These are phyloP conservation scores for Peronosclerospora sorghi DNA, from an alignment of 352 stramenopile genomes.

Conservation along the genomic window DNA sequence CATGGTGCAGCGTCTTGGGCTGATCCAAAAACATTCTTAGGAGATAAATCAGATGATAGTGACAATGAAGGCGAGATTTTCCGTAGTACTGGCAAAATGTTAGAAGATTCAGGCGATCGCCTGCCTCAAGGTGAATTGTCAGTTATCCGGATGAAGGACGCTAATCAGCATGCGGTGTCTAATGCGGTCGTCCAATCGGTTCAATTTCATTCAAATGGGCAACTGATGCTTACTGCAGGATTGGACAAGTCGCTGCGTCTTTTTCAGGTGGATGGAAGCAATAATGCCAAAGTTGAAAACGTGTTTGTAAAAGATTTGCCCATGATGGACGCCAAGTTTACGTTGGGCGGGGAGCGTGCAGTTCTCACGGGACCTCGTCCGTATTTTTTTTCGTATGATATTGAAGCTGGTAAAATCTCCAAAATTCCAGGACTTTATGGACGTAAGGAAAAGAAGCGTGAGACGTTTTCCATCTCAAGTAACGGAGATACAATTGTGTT, in stretches of 20 bases:
- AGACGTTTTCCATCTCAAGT: slow-evolving; percentile 85
- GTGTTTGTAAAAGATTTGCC: slow-evolving; percentile 87
- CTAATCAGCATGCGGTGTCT: slow-evolving; percentile 83
- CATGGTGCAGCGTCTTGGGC: slow-evolving; percentile 56
- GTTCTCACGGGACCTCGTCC: slow-evolving; percentile 87
- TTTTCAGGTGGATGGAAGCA: slow-evolving; percentile 87
- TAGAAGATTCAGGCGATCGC: slow-evolving; percentile 39
- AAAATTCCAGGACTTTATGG: slow-evolving; percentile 86
- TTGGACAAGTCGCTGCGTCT: slow-evolving; percentile 90
- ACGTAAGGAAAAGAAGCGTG: slow-evolving; percentile 86
- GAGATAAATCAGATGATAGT: slow-evolving; percentile 29
- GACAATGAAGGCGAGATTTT: slow-evolving; percentile 55
- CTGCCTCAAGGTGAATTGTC: slow-evolving; percentile 53
- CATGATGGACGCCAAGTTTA: slow-evolving; percentile 82
- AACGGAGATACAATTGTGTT: slow-evolving; percentile 89
- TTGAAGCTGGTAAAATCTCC: slow-evolving; percentile 84
- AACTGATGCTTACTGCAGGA: slow-evolving; percentile 82
- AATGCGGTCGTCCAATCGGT: slow-evolving; percentile 81
- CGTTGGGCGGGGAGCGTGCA: slow-evolving; percentile 62
- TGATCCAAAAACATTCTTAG: slow-evolving; percentile 57
- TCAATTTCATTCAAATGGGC: slow-evolving; percentile 83
- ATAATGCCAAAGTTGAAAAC: slow-evolving; percentile 83
- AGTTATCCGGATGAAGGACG: slow-evolving; percentile 80
- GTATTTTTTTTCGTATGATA: slow-evolving; percentile 96
- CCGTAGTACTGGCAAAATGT: slow-evolving; percentile 45